Conservation (phyloP, 1,284 basidiomycete genomes). For the Amylostereum areolatum region DNA sequence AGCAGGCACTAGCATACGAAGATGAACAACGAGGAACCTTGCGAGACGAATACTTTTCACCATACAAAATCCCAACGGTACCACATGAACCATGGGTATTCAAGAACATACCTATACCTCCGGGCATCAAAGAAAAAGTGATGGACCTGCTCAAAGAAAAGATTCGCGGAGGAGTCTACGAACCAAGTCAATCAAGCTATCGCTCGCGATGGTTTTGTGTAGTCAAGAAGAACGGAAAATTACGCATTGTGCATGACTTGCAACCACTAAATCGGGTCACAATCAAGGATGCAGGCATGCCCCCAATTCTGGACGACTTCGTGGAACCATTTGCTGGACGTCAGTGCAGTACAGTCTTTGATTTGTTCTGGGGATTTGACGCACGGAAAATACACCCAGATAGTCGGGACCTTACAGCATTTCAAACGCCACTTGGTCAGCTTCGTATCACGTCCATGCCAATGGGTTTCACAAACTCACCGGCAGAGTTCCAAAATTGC, state of each 20-base stretch:
- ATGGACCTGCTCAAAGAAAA: constrained; percentile 26
- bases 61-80: constrained; percentile 26
- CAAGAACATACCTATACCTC: constrained; percentile 32
- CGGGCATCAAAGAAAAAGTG: constrained; percentile 28
- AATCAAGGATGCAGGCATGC: constrained; percentile 23
- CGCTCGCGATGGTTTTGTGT: constrained; percentile 32
- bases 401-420: constrained; percentile 22
- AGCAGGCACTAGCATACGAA: constrained; percentile 26
- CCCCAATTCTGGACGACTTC: constrained; percentile 17
- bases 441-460: constrained; percentile 5
- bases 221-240: constrained; percentile 29
- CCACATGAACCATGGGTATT: constrained; percentile 29
- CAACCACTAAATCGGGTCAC: constrained; percentile 28
- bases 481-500: neutral
- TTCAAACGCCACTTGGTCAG: constrained; percentile 17
- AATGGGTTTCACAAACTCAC: constrained; percentile 12
- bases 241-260: constrained; percentile 25
- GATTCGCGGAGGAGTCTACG: constrained; percentile 26
- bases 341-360: constrained; percentile 17
- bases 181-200: constrained; percentile 31
- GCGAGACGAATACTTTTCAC: constrained; percentile 26
- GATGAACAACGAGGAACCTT: constrained; percentile 28
- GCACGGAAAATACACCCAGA: constrained; percentile 13
- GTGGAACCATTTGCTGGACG: constrained; percentile 17
- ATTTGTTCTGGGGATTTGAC: constrained; percentile 22